Percentiles rank a stretch among this genome's conserved stretches.
Evolutionary conservation across 2,329 filamentous ascomycete genomes (phyloP).

Genomic region (Lachnum nothofagi): DNA sequence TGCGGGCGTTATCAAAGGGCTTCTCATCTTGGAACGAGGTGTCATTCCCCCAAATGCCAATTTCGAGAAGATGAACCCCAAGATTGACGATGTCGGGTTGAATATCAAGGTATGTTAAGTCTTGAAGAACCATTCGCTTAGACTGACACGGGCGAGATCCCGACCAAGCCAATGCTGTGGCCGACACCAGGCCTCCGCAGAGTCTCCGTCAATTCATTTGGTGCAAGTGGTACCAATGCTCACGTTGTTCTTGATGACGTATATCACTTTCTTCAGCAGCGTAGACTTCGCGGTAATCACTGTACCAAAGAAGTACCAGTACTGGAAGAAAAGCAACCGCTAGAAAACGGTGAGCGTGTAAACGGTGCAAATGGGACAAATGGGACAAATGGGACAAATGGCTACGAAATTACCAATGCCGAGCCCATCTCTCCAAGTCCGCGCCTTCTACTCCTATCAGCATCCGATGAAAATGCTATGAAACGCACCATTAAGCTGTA

Average conservation of each 20-base stretch:
- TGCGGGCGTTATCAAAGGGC: slow-evolving; percentile 36
- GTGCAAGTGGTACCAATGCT: slow-evolving; percentile 20
- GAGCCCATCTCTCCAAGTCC: too few species aligned
- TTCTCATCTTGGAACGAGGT: slow-evolving; percentile 37
- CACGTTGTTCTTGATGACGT: slow-evolving; percentile 14
- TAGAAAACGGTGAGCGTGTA: too few species aligned
- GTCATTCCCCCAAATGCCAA: slow-evolving; percentile 38
- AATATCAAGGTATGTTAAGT: slow-evolving; percentile 35
- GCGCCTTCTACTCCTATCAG: background rate
- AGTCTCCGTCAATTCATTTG: slow-evolving; percentile 23
- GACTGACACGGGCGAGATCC: too few species aligned
- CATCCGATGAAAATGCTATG: slow-evolving; percentile 6
- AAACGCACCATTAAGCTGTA: background rate
- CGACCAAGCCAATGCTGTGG: background rate
- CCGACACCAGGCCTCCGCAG: slow-evolving; percentile 5
- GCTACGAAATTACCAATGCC: background rate
- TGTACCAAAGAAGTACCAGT: background rate
- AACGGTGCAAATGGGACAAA: background rate
- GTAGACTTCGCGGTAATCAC: background rate
- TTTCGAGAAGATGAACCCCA: slow-evolving; percentile 35
- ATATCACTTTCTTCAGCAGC: slow-evolving; percentile 19
- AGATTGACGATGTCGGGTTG: slow-evolving; percentile 23
- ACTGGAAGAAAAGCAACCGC: background rate
- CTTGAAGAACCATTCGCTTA: too few species aligned
- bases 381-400: background rate